phyloP scores from a whole-genome alignment of 2,329 filamentous ascomycete species.

The Kalaharituber pfeilii region DNA sequence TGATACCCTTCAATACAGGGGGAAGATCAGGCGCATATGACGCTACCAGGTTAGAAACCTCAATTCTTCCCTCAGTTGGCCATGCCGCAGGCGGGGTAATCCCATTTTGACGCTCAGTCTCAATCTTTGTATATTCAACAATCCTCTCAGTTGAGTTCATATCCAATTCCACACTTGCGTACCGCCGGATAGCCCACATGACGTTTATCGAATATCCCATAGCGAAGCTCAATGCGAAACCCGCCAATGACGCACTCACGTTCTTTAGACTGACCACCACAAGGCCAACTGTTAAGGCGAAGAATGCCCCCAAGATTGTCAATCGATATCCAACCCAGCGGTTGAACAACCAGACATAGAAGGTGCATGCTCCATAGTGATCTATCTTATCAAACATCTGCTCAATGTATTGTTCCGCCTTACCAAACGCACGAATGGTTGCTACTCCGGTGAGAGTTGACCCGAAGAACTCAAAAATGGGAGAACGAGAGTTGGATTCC shows the following conservation, averaged over 20 bases:
- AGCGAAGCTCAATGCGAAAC: slow-evolving; percentile 58
- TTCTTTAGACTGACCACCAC: slow-evolving; percentile 43
- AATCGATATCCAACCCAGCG: slow-evolving; percentile 63
- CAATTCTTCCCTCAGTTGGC: slow-evolving; percentile 56
- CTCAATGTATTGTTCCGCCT: slow-evolving; percentile 46
- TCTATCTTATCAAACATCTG: slow-evolving; percentile 56
- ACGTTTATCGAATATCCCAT: slow-evolving; percentile 49
- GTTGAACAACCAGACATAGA: slow-evolving; percentile 55
- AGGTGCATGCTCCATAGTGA: slow-evolving; percentile 46
- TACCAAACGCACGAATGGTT: slow-evolving; percentile 61
- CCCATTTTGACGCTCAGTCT: slow-evolving; percentile 48
- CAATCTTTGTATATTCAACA: slow-evolving; percentile 53
- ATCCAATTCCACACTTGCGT: slow-evolving; percentile 54
- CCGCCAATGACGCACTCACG: slow-evolving; percentile 53
- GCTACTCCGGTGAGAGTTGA: slow-evolving; percentile 53
- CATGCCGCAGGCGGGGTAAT: slow-evolving; percentile 48
- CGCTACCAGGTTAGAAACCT: slow-evolving; percentile 56
- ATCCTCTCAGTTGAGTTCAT: slow-evolving; percentile 51
- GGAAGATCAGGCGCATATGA: slow-evolving; percentile 54
- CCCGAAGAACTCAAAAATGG: slow-evolving; percentile 65
- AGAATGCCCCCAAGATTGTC: slow-evolving; percentile 49
- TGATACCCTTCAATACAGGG: slow-evolving; percentile 51
- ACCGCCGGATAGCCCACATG: slow-evolving; percentile 48
- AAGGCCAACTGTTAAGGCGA: slow-evolving; percentile 46
- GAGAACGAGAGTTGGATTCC: slow-evolving; percentile 59